Conservation (phyloP, 2,329 filamentous ascomycete species). For the Neonectria ditissima region DNA sequence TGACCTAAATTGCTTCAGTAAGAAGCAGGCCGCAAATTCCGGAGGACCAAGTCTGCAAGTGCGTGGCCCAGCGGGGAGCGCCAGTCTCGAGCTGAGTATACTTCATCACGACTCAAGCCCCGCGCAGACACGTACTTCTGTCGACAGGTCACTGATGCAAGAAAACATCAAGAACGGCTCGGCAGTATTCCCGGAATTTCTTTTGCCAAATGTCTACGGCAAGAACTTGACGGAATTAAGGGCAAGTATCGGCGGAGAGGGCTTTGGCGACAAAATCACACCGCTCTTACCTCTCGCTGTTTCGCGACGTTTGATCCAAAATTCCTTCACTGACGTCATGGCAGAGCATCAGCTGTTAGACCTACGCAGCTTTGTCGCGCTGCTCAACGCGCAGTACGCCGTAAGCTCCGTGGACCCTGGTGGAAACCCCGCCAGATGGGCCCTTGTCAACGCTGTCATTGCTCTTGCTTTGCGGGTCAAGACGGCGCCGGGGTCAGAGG, state of each 20-base stretch:
- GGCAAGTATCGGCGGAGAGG: not conserved
- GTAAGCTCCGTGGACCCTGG: not conserved
- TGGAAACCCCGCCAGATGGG: not conserved
- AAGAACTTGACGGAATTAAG: not conserved
- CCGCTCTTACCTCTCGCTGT: not conserved
- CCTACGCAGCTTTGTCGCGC: not conserved
- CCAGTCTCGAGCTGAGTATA: not conserved
- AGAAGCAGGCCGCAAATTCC: not conserved
- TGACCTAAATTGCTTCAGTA: not conserved
- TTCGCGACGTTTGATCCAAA: conserved; percentile 8
- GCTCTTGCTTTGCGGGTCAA: not conserved
- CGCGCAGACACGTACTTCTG: not conserved
- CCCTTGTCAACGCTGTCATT: not conserved
- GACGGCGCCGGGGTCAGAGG: not conserved
- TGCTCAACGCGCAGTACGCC: not conserved
- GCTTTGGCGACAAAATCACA: not conserved
- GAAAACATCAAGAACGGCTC: not conserved
- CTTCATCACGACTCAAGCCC: not conserved
- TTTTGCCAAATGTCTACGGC: not conserved
- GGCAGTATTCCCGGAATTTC: not conserved
- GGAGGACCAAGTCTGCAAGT: not conserved
- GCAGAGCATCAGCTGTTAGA: conserved; percentile 4
- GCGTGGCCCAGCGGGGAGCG: too few relatives aligned
- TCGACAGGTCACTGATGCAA: not conserved
- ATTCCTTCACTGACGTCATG: conserved; percentile 4